A percentile compares a stretch with the other conserved stretches of the same genome.
Evolutionary conservation across 306 rosid species (phyloP).

Genomic region (Trifolium dubium): DNA sequence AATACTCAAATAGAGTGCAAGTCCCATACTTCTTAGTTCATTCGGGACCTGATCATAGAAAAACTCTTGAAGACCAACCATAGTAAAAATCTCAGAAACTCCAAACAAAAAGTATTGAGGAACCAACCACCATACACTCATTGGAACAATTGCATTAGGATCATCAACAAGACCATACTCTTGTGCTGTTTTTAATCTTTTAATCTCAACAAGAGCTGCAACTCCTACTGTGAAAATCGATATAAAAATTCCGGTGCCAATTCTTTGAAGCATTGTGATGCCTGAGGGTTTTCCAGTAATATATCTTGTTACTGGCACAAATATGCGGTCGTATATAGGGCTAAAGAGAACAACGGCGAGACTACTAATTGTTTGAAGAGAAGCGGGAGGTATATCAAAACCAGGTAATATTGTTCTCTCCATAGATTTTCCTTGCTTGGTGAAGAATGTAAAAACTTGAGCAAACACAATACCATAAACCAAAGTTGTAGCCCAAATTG

Average conservation of each 20-base stretch:
- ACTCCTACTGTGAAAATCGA: slow-evolving; percentile 37
- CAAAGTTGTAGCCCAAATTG: slow-evolving; percentile 50
- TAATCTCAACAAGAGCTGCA: slow-evolving; percentile 67
- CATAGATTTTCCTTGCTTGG: slow-evolving; percentile 57
- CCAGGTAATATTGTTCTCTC: slow-evolving; percentile 56
- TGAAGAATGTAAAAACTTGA: slow-evolving; percentile 45
- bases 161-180: slow-evolving; percentile 59
- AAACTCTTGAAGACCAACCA: background rate
- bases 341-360: slow-evolving; percentile 42
- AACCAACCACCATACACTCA: slow-evolving; percentile 79
- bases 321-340: slow-evolving; percentile 60
- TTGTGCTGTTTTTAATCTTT: slow-evolving; percentile 61
- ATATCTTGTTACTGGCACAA: slow-evolving; percentile 59
- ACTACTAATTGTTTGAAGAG: slow-evolving; percentile 49
- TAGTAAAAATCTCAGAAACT: background rate
- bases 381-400: slow-evolving; percentile 62
- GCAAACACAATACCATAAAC: slow-evolving; percentile 47
- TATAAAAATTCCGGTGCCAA: background rate
- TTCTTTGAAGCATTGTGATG: background rate
- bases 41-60: background rate
- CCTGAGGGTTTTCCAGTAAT: slow-evolving; percentile 47
- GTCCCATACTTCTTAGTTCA: slow-evolving; percentile 4
- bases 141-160: slow-evolving; percentile 60
- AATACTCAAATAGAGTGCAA: background rate
- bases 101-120: slow-evolving; percentile 57